Percentiles rank a stretch among this genome's conserved stretches.
phyloP scores from a whole-genome alignment of 805 yeast genomes.

The Ogataea ganodermae region DNA sequence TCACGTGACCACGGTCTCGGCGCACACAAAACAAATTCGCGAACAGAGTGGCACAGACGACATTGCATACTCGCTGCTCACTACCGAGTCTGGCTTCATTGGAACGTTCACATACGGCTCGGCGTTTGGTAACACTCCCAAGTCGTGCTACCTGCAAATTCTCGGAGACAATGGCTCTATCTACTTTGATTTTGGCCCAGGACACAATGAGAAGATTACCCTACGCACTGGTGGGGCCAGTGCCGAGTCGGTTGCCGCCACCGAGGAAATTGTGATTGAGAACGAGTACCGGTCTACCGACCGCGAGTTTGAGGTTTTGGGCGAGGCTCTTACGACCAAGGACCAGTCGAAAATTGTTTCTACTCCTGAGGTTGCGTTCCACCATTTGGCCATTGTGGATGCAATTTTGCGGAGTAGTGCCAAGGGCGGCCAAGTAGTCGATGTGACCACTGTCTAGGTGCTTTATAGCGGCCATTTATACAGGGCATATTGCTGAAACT shows the following conservation, averaged over 20 bases:
- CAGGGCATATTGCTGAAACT: too few species aligned
- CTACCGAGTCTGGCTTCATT: slow-evolving; percentile 58
- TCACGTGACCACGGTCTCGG: slow-evolving; percentile 66
- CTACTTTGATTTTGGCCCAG: slow-evolving; percentile 64
- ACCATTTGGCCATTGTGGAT: slow-evolving; percentile 87
- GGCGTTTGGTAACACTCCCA: slow-evolving; percentile 79
- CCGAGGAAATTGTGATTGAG: slow-evolving; percentile 40
- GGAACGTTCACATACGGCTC: slow-evolving; percentile 90
- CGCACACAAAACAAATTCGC: slow-evolving; percentile 75
- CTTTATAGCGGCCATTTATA: too few species aligned
- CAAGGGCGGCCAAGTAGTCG: slow-evolving; percentile 41
- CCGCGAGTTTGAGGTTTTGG: slow-evolving; percentile 50
- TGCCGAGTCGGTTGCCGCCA: slow-evolving; percentile 48
- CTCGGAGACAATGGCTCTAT: slow-evolving; percentile 81
- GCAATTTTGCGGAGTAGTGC: slow-evolving; percentile 77
- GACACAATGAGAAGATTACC: slow-evolving; percentile 40
- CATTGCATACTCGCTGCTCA: slow-evolving; percentile 68
- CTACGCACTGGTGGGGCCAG: slow-evolving; percentile 54
- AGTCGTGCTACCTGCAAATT: slow-evolving; percentile 64
- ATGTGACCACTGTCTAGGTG: slow-evolving; percentile 23
- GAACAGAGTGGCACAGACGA: slow-evolving; percentile 82
- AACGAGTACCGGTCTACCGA: slow-evolving; percentile 45
- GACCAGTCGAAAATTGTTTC: slow-evolving; percentile 27
- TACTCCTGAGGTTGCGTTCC: slow-evolving; percentile 82
- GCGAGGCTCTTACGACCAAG: slow-evolving; percentile 34